Percentiles rank a stretch among this genome's conserved stretches.
phyloP scores from a whole-genome alignment of 768 basidiomycete species.

The Phlegmacium glaucopus region DNA sequence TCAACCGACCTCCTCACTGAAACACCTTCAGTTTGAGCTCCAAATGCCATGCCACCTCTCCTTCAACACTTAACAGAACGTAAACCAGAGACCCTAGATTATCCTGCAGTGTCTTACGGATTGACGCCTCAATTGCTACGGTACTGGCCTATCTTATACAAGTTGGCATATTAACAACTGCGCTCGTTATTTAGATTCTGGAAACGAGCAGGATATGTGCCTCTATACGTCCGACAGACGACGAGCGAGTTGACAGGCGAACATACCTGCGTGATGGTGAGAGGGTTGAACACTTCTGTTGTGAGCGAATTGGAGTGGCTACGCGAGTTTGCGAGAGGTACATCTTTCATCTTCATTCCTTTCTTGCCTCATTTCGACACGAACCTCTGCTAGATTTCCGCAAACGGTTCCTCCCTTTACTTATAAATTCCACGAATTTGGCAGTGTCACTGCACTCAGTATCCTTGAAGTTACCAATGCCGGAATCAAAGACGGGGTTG shows the following conservation, averaged over 20 bases:
- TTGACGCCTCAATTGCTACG: slow-evolving; percentile 81
- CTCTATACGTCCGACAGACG: slow-evolving; percentile 91
- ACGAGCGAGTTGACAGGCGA: slow-evolving; percentile 95
- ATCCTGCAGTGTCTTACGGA: slow-evolving; percentile 95
- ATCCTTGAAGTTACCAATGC: slow-evolving; percentile 81
- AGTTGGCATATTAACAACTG: slow-evolving; percentile 1
- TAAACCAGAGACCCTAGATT: slow-evolving; percentile 88
- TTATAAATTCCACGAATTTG: slow-evolving; percentile 93
- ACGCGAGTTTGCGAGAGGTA: slow-evolving; percentile 83
- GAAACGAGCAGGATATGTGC: slow-evolving; percentile 91
- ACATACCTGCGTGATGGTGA: slow-evolving; percentile 93
- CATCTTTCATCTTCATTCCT: slow-evolving; percentile 5
- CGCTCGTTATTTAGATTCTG: slow-evolving; percentile 63
- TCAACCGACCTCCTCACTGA: slow-evolving; percentile 67
- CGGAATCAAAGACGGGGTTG: slow-evolving; percentile 48
- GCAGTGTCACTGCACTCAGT: slow-evolving; percentile 81
- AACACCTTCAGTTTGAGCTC: slow-evolving; percentile 66
- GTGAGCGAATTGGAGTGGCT: slow-evolving; percentile 77
- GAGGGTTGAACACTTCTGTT: slow-evolving; percentile 68
- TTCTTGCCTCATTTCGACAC: not conserved
- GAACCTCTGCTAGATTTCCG: slow-evolving; percentile 72
- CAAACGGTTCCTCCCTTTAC: slow-evolving; percentile 78
- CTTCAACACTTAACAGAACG: slow-evolving; percentile 87
- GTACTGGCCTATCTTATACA: slow-evolving; percentile 26
- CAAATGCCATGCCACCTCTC: slow-evolving; percentile 84